Conservation (phyloP, 805 yeast genomes). For the Candida krabiensis region DNA sequence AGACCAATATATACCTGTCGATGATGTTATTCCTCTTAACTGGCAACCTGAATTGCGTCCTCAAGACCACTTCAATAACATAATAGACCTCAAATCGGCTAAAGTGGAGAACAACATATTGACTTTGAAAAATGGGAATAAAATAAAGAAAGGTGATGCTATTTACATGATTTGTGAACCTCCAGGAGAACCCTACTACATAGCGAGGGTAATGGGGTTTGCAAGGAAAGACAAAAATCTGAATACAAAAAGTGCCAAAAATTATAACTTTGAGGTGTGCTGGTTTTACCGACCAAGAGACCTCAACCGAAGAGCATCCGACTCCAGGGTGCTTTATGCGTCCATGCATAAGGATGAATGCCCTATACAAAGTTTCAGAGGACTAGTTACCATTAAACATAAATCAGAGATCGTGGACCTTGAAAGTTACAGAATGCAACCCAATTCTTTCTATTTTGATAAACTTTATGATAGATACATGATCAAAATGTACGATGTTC, state of each 20-base stretch:
- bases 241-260: constrained; percentile 45
- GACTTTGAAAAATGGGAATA: constrained; percentile 39
- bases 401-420: constrained; percentile 62
- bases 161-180: constrained; percentile 89
- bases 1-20: constrained; percentile 27
- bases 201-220: constrained; percentile 83
- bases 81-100: constrained; percentile 42
- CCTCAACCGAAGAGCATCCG: constrained; percentile 63
- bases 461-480: constrained; percentile 84
- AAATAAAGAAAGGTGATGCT: constrained; percentile 56
- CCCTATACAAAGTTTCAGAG: constrained; percentile 73
- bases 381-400: constrained; percentile 70
- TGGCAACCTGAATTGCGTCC: constrained; percentile 48
- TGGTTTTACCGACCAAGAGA: constrained; percentile 93
- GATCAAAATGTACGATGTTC: constrained; percentile 75
- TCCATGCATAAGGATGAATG: constrained; percentile 86
- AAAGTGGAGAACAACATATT: constrained; percentile 40
- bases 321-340: constrained; percentile 76
- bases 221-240: constrained; percentile 38
- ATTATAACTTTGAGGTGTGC: constrained; percentile 67
- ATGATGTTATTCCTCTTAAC: constrained; percentile 42
- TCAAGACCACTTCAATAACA: constrained; percentile 42
- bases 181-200: constrained; percentile 90
- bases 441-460: constrained; percentile 82
- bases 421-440: constrained; percentile 52